Base-by-base conservation (phyloP, 2,329 filamentous ascomycete species). In the Xylaria sp. region DNA sequence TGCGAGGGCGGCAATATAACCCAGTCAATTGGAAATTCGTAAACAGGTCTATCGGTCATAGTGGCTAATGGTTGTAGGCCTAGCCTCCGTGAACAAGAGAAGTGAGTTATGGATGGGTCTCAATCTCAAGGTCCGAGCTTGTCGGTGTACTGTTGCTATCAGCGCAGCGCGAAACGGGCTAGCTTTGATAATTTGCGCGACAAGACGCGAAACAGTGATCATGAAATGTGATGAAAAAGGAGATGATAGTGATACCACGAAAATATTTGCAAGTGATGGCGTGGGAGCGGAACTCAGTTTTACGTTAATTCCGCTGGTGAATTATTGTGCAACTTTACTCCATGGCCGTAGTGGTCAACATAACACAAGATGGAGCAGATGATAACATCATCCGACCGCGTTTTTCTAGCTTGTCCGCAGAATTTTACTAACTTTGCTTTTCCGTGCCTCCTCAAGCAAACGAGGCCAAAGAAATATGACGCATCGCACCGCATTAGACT, bases 261-360 rank as follows among this genome's bases (percentile, higher is more conserved):
- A 13, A 28, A 23, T 11, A 33, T 49, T 26, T 44, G 9, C 20
- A 33, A 42, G 20, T 4, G 10, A 23, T 38, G 10, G 40, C 5
- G 23, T 44, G n/a, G 46, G 17, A 48, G 36, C 59, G 36, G 44
- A 1, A 44, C 33, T 48, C 9, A 4, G 36, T 67, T 67, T 64
- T 57, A 60, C 57, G 56, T 59, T 64, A 33, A 33, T 36, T 60
- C 20, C 57, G 17, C 15, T n/a, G 42, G 49, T 17, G 51, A 42
- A 49, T 60, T 61, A 28, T 36, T 59, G 61, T 65, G 51, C 51
- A 61, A 68, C 61, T 57, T 26, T 58, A 20, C 15, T 17, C 15
- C 23, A 9, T 28, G 13, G 15, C 9, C 40, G 6, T 20, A 57
- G 17, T n/a, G 44, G 48, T n/a, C 15, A 28, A 15, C 42, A 63